phyloP scores from a whole-genome alignment of 2,329 filamentous ascomycete species.

The Corynespora cassiicola region DNA sequence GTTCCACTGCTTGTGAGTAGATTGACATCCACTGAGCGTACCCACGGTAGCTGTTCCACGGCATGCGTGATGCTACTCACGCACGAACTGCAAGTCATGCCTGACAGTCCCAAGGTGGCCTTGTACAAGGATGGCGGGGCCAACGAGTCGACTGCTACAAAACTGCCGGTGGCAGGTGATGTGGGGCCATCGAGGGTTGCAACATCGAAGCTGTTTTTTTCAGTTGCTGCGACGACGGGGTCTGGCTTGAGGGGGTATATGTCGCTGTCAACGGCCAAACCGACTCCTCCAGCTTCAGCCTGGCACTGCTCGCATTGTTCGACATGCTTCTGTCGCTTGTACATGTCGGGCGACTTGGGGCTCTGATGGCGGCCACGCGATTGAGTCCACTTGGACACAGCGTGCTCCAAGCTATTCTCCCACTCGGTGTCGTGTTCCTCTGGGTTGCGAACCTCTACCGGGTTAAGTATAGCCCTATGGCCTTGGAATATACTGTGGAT shows the following conservation, averaged over 20 bases:
- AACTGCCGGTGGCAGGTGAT: constrained; percentile 18
- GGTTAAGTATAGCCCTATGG: constrained; percentile 16
- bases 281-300: constrained; percentile 33
- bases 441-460: constrained; percentile 20
- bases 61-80: constrained; percentile 58
- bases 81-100: constrained; percentile 69
- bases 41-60: constrained; percentile 55
- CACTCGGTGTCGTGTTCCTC: constrained; percentile 31
- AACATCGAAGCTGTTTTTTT: constrained; percentile 20
- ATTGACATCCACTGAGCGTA: constrained; percentile 57
- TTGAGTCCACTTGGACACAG: constrained; percentile 36
- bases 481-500: constrained; percentile 57
- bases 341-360: constrained; percentile 29
- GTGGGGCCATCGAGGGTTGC: constrained; percentile 11
- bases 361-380: constrained; percentile 11
- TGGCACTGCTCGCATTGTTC: constrained; percentile 44
- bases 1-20: constrained; percentile 59
- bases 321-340: constrained; percentile 37
- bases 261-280: constrained; percentile 13
- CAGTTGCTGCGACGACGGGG: constrained; percentile 14
- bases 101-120: constrained; percentile 58
- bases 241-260: constrained; percentile 19
- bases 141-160: constrained; percentile 24
- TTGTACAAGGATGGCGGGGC: constrained; percentile 18
- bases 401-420: constrained; percentile 43